These are phyloP conservation scores for Pachysandra terminalis DNA, from an alignment of 164 flowering plant genomes.

Conservation along the genomic window DNA sequence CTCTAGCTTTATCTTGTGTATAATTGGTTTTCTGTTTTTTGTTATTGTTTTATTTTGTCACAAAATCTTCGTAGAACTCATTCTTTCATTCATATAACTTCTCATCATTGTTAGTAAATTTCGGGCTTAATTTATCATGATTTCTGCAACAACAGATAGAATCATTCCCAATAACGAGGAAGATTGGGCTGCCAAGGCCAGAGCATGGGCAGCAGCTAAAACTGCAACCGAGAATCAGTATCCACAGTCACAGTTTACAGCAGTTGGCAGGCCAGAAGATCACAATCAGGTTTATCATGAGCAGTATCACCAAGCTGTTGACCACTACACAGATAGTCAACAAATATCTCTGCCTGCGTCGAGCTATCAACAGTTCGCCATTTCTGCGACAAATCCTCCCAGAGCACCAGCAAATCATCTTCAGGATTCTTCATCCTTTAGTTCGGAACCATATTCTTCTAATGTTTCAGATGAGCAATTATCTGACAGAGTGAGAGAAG, in stretches of 20 bases:
- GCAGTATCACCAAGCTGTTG: conserved; percentile 41
- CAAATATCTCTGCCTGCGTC: conserved; percentile 36
- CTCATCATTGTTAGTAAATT: no score
- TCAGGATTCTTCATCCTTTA: conserved; percentile 32
- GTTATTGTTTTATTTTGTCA: no score
- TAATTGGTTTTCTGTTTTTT: no score
- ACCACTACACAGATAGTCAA: conserved; percentile 43
- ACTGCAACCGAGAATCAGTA: conserved; percentile 64
- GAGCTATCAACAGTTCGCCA: conserved; percentile 51
- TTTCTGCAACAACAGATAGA: conserved; percentile 16
- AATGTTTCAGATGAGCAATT: conserved; percentile 43
- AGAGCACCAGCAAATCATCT: conserved; percentile 28
- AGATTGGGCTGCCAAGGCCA: conserved; percentile 95
- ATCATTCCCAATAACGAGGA: conserved; percentile 57
- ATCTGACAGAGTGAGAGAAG: conserved; percentile 43
- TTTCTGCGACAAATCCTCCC: conserved; percentile 29
- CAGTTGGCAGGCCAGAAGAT: conserved; percentile 42
- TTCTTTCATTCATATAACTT: no score
- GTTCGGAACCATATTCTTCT: conserved; percentile 34
- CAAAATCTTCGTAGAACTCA: no score
- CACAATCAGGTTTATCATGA: conserved; percentile 45
- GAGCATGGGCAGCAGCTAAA: conserved; percentile 89
- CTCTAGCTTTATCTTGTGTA: no score
- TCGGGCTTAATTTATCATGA: background rate
- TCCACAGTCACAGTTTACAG: conserved; percentile 38